Base-by-base conservation (phyloP, 768 basidiomycete genomes). In the Serendipita sp. region DNA sequence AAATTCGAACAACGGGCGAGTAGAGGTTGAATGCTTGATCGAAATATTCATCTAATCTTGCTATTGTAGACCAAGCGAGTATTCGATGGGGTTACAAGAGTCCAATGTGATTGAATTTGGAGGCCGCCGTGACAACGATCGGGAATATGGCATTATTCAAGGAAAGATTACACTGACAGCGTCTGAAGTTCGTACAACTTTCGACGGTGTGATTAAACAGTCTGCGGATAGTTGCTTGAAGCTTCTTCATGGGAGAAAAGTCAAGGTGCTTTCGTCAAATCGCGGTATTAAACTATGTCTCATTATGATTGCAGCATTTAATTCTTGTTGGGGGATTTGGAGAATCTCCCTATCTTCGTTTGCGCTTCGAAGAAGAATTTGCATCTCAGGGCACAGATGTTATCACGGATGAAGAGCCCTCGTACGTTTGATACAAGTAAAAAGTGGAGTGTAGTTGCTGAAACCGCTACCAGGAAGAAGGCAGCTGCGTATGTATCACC, bases 71-170 rank as follows among this genome's bases (percentile, higher is more conserved):
- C 65, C 16, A 65, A 65, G 48, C 51, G 65, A 3, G 28, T 58
- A 2, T 65, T 65, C 54, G 65, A 65, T 46, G 65, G 65, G n/a
- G 18, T 18, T 23, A 15, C 10, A 34, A 11, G 52, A 65, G 8
- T 56, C 65, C 4, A 41, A 28, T 60, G 54, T 65, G n/a, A 60
- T 65, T 30, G 32, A 51, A 18, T 65, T 65, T 28, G 65, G 65
- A 18, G 18, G 52, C 16, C 52, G 30, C 15, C 34, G 65, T 10
- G 65, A 65, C 44, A 65, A 56, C 36, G 65, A 65, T 32, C 51
- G 35, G 11, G 30, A 23, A 18, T 8, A 4, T 32, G 56, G 56
- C 7, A 60, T 60, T 10, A n/a, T 60, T 28, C 23, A 60, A n/a
- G 56, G 56, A 8, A 60, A 35, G 34, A 23, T 60, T 10, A 32